phyloP scores from a whole-genome alignment of 352 stramenopile genomes.

The Phytophthora pisi region DNA sequence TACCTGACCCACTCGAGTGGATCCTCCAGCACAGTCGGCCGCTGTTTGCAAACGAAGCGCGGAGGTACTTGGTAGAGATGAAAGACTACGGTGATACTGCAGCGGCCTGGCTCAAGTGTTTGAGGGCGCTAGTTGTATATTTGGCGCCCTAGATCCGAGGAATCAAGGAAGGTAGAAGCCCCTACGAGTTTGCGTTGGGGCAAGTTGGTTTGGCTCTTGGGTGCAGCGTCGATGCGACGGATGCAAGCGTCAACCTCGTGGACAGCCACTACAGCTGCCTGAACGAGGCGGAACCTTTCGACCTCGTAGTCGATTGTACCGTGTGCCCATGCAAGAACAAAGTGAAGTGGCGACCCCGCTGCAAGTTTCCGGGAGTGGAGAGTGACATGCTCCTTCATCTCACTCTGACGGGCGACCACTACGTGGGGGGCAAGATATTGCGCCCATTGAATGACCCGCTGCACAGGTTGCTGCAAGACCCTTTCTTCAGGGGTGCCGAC shows the following conservation, averaged over 20 bases:
- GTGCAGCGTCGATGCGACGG: neutral
- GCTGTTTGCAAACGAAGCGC: neutral
- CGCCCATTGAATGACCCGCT: neutral
- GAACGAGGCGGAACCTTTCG: neutral
- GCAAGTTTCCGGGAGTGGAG: neutral
- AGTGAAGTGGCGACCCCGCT: neutral
- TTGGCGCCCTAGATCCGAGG: neutral
- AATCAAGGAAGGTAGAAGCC: neutral
- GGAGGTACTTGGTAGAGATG: neutral
- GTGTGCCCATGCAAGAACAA: neutral
- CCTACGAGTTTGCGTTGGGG: neutral
- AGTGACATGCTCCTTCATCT: neutral
- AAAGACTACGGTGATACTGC: neutral
- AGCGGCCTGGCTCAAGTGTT: neutral
- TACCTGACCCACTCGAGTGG: neutral
- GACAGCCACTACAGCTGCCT: neutral
- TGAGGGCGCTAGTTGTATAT: neutral
- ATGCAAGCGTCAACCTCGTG: neutral
- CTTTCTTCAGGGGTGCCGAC: neutral
- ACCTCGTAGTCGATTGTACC: neutral
- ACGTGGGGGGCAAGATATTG: neutral
- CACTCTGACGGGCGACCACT: neutral
- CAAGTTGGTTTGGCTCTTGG: neutral
- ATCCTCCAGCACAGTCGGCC: neutral
- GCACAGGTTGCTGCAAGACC: neutral